These are phyloP conservation scores for Lecanosticta acicola DNA, from an alignment of 2,329 filamentous ascomycete species.

Conservation along the genomic window DNA sequence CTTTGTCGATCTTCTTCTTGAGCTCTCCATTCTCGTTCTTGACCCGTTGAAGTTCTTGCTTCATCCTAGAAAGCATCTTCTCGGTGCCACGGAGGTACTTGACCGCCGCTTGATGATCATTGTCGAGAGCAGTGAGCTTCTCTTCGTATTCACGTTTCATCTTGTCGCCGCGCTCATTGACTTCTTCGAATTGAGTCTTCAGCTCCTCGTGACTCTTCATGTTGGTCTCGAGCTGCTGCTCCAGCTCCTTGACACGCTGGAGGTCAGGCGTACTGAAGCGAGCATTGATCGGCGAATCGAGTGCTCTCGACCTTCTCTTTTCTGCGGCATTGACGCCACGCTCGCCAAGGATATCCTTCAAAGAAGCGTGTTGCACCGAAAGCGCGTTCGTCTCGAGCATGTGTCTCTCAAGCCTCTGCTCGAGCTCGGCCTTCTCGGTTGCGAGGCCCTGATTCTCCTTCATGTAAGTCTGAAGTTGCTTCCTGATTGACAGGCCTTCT, in stretches of 20 bases:
- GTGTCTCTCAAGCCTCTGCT: constrained; percentile 74
- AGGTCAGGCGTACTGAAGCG: constrained; percentile 73
- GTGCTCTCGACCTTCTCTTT: constrained; percentile 62
- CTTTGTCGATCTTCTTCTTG: constrained; percentile 65
- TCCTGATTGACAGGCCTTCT: constrained; percentile 81
- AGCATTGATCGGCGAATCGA: constrained; percentile 59
- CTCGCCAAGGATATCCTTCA: constrained; percentile 88
- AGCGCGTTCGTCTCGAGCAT: constrained; percentile 93
- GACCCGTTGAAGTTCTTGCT: constrained; percentile 90
- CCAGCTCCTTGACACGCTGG: constrained; percentile 72
- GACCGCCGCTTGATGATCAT: constrained; percentile 94
- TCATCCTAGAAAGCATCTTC: constrained; percentile 98
- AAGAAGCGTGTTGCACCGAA: constrained; percentile 81
- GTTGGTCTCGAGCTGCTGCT: constrained; percentile 75
- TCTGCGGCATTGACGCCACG: constrained; percentile 76
- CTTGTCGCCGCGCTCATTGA: constrained; percentile 74
- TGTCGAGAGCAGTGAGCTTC: constrained; percentile 88
- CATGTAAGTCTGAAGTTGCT: constrained; percentile 79
- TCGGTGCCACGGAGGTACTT: constrained; percentile 98
- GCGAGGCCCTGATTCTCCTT: constrained; percentile 79
- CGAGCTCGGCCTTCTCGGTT: constrained; percentile 73
- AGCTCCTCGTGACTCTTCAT: constrained; percentile 79
- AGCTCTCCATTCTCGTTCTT: constrained; percentile 80
- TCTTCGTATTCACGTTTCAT: constrained; percentile 87
- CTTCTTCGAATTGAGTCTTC: constrained; percentile 67